A percentile compares a stretch with the other conserved stretches of the same genome.
Evolutionary conservation across 176 grass and related monocot species (phyloP).

Genomic region (Oryza glaberrima): DNA sequence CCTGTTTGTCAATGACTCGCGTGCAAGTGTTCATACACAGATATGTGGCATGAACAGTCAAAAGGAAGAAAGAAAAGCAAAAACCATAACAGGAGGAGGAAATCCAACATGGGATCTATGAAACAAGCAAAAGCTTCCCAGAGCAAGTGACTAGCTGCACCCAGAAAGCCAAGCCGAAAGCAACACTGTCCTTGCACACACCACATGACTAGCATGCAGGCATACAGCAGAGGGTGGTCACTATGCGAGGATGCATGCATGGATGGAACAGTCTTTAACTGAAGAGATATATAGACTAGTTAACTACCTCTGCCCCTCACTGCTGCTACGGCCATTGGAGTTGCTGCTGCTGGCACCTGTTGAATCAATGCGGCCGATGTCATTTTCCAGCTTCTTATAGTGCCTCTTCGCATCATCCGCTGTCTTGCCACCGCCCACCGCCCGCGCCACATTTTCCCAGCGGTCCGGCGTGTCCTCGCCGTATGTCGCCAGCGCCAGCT

Average conservation of each 20-base stretch:
- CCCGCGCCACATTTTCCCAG: conserved; percentile 68
- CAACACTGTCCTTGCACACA: conserved; percentile 14
- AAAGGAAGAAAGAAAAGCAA: not conserved
- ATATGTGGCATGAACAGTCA: not conserved
- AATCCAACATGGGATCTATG: not conserved
- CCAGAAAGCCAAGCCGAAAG: conserved; percentile 34
- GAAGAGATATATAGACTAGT: conserved; percentile 12
- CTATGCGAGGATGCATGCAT: conserved; percentile 23
- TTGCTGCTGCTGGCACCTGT: not conserved
- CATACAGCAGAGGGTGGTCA: not conserved
- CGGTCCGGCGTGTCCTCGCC: conserved; percentile 55
- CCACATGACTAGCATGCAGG: conserved; percentile 14
- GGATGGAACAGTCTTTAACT: conserved; percentile 36
- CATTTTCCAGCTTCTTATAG: not conserved
- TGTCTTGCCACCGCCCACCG: conserved; percentile 33
- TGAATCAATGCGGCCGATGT: not conserved
- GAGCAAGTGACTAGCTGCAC: not conserved
- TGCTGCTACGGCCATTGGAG: not conserved
- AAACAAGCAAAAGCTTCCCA: conserved; percentile 6
- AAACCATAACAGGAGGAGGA: not conserved
- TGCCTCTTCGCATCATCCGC: conserved; percentile 47
- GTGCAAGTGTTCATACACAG: not conserved
- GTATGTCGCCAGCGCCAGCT: conserved; percentile 50
- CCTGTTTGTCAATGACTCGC: not conserved
- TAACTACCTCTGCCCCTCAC: conserved; percentile 38